Conservation (phyloP, 2,329 filamentous ascomycete genomes). For the Stemphylium vesicarium region DNA sequence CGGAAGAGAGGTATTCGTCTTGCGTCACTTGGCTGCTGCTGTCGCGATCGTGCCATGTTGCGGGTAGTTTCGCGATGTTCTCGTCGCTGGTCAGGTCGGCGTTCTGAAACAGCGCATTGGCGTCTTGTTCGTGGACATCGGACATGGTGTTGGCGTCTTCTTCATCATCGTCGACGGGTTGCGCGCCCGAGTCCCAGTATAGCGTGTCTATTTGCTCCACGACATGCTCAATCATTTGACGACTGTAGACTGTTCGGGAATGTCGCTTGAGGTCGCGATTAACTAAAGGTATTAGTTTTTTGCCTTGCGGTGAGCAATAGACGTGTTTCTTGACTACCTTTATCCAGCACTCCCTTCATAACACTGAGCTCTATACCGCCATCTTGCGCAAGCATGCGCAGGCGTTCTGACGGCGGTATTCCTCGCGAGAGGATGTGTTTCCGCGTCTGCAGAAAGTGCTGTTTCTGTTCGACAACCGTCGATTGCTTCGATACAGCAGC, state of each 20-base stretch:
- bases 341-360: conserved; percentile 58
- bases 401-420: conserved; percentile 62
- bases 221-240: conserved; percentile 72
- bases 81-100: conserved; percentile 45
- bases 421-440: conserved; percentile 68
- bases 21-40: conserved; percentile 25
- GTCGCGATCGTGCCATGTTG: conserved; percentile 20
- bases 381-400: conserved; percentile 58
- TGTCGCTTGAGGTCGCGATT: conserved; percentile 71
- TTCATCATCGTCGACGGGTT: conserved; percentile 31
- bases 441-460: conserved; percentile 67
- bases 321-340: conserved; percentile 46
- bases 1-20: conserved; percentile 47
- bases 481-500: conserved; percentile 30
- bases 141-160: conserved; percentile 30
- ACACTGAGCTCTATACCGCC: conserved; percentile 55
- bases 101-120: conserved; percentile 36
- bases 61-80: conserved; percentile 42
- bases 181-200: conserved; percentile 61
- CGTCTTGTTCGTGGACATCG: conserved; percentile 51
- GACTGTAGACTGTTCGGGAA: conserved; percentile 68
- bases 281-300: conserved; percentile 49
- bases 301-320: neutral
- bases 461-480: conserved; percentile 66
- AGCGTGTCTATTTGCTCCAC: conserved; percentile 74